Evolutionary conservation across 73 alveolate species (phyloP).

Genomic region (Paraurostyla sp.): DNA sequence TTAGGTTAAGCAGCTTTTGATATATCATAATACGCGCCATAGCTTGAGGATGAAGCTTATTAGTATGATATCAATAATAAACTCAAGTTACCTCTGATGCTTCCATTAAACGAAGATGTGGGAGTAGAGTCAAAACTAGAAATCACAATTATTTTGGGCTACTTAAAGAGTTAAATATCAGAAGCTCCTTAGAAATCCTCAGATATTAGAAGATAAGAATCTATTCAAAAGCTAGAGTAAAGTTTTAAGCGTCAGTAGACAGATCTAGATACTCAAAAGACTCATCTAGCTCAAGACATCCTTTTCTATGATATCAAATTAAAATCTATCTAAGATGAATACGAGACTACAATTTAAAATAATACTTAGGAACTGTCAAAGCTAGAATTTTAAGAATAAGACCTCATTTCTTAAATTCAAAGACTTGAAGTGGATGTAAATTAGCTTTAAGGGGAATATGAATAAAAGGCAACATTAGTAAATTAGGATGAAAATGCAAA

Average conservation of each 20-base stretch:
- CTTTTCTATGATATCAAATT: background rate
- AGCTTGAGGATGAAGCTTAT: constrained; percentile 20
- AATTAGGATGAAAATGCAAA: background rate
- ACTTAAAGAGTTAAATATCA: background rate
- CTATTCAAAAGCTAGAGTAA: background rate
- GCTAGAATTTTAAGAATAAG: no score
- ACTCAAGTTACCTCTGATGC: background rate
- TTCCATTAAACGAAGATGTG: background rate
- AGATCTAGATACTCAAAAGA: background rate
- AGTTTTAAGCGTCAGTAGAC: background rate
- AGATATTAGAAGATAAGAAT: background rate
- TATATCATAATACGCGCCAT: constrained; percentile 16
- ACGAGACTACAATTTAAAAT: no score
- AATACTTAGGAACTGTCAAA: no score
- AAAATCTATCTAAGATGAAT: background rate
- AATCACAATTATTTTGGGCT: constrained; percentile 1
- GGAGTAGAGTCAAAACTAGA: background rate
- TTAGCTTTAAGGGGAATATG: background rate
- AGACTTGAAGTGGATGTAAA: background rate
- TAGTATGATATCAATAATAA: background rate
- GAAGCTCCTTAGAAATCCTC: background rate
- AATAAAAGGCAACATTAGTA: background rate
- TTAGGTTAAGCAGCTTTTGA: constrained; percentile 22
- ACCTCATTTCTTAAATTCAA: no score
- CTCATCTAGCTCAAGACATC: background rate